phyloP scores from a whole-genome alignment of 1,284 basidiomycete species.

The Papiliotrema flavescens region DNA sequence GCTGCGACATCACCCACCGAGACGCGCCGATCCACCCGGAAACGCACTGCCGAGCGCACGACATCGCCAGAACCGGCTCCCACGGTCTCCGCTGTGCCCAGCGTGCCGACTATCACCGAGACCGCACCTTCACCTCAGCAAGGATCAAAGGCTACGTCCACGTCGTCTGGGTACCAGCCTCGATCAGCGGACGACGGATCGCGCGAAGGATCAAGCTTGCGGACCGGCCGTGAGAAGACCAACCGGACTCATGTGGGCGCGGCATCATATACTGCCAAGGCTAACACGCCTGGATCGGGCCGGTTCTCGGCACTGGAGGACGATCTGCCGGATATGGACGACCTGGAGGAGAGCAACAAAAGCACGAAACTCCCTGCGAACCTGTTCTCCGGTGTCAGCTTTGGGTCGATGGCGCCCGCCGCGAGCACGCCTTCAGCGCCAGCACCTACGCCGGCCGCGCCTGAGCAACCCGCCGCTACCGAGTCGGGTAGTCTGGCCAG shows the following conservation, averaged over 20 bases:
- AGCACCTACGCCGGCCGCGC: neutral
- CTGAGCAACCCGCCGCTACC: constrained; percentile 1
- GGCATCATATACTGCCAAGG: constrained; percentile 34
- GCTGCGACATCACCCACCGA: constrained; percentile 14
- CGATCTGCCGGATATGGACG: constrained; percentile 45
- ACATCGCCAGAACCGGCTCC: constrained; percentile 22
- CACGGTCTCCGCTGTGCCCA: constrained; percentile 4
- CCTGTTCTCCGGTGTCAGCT: constrained; percentile 39
- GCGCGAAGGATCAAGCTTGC: constrained; percentile 35
- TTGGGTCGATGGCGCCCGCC: constrained; percentile 18
- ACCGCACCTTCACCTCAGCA: constrained; percentile 40
- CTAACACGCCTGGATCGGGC: constrained; percentile 32
- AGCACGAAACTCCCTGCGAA: constrained; percentile 33
- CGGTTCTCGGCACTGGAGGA: constrained; percentile 46
- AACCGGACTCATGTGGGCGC: constrained; percentile 40
- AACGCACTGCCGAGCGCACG: constrained; percentile 21
- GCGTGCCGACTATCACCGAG: constrained; percentile 36
- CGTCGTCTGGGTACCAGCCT: constrained; percentile 21
- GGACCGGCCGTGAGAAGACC: constrained; percentile 34
- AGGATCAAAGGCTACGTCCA: neutral
- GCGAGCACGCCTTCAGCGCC: constrained; percentile 3
- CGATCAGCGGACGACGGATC: constrained; percentile 24
- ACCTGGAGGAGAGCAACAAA: constrained; percentile 34
- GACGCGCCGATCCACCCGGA: constrained; percentile 14
- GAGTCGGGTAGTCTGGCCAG: neutral